These are phyloP conservation scores for Geosmithia morbida DNA, from an alignment of 2,329 filamentous ascomycete genomes.

Conservation along the genomic window DNA sequence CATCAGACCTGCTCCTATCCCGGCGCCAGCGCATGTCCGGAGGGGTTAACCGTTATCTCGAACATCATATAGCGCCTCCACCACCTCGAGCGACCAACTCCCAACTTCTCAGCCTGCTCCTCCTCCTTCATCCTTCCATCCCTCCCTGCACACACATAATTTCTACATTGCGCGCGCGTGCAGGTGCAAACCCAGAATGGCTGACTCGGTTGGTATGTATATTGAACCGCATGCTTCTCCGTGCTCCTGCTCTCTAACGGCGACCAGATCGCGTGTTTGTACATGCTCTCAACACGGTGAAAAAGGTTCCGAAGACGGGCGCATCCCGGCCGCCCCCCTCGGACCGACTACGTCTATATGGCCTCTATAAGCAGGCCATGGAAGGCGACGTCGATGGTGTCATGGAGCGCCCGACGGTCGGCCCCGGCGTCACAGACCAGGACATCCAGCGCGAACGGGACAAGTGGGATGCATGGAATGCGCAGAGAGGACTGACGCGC, in stretches of 20 bases:
- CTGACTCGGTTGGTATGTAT: conserved; percentile 20
- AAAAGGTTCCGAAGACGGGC: conserved; percentile 90
- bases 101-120: too few relatives aligned
- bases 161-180: background rate
- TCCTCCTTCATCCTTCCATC: background rate
- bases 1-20: background rate
- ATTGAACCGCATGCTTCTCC: background rate
- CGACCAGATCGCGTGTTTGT: conserved; percentile 85
- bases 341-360: conserved; percentile 86
- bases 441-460: conserved; percentile 45
- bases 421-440: conserved; percentile 30
- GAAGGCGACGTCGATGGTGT: conserved; percentile 93
- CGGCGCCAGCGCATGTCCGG: background rate
- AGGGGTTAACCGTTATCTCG: background rate
- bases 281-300: conserved; percentile 96
- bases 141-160: background rate
- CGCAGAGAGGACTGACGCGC: conserved; percentile 65
- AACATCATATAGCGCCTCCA: background rate
- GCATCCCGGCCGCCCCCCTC: conserved; percentile 73
- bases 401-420: conserved; percentile 62
- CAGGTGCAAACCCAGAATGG: conserved; percentile 11
- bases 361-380: conserved; percentile 98
- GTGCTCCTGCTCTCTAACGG: background rate
- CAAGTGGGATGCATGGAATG: conserved; percentile 93
- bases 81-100: background rate